phyloP scores from a whole-genome alignment of 805 yeast species.

The Schwanniomyces polymorphus region DNA sequence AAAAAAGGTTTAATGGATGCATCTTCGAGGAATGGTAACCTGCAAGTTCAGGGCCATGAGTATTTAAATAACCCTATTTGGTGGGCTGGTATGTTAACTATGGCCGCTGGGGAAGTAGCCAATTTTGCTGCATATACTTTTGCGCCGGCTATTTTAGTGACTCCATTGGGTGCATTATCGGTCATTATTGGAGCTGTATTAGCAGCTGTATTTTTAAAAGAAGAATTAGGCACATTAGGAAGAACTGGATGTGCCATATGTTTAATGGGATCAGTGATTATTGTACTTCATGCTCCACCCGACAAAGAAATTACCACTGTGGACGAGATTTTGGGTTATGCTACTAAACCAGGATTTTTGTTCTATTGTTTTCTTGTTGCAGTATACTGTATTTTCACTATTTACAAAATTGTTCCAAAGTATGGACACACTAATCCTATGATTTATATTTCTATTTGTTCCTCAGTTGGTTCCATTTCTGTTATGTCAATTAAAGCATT shows the following conservation, averaged over 20 bases:
- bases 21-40: conserved; percentile 55
- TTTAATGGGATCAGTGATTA: conserved; percentile 81
- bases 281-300: conserved; percentile 91
- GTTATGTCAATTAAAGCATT: conserved; percentile 92
- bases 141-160: conserved; percentile 91
- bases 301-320: conserved; percentile 87
- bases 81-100: conserved; percentile 90
- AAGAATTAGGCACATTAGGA: conserved; percentile 84
- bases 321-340: conserved; percentile 81
- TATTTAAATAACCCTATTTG: conserved; percentile 84
- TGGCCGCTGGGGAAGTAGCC: conserved; percentile 91
- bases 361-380: conserved; percentile 64
- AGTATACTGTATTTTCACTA: conserved; percentile 71
- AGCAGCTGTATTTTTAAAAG: conserved; percentile 82
- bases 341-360: conserved; percentile 74
- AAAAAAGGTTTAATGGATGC: conserved; percentile 82
- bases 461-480: conserved; percentile 85
- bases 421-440: conserved; percentile 82
- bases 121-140: conserved; percentile 93
- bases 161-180: conserved; percentile 87
- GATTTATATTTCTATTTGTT: conserved; percentile 87
- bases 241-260: conserved; percentile 93
- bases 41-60: conserved; percentile 66
- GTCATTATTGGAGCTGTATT: conserved; percentile 90
- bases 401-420: conserved; percentile 77